phyloP scores from a whole-genome alignment of 2,329 filamentous ascomycete genomes.

The Pseudocercospora musae region DNA sequence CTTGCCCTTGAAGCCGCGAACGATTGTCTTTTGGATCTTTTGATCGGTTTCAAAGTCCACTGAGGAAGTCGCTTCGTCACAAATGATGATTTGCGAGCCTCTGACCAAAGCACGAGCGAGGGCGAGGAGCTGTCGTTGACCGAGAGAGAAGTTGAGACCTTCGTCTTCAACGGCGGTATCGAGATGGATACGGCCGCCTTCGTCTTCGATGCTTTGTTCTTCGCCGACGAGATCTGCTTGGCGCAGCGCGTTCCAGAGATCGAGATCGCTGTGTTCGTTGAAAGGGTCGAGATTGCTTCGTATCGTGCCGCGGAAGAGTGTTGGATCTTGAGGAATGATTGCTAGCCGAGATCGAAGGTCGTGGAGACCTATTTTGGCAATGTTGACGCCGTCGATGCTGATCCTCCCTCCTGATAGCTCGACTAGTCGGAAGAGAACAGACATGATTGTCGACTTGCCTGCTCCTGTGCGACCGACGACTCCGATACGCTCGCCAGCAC shows the following conservation, averaged over 20 bases:
- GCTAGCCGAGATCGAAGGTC: constrained; percentile 69
- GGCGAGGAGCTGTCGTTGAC: constrained; percentile 93
- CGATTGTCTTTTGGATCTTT: constrained; percentile 89
- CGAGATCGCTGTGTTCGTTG: constrained; percentile 70
- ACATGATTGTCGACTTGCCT: constrained; percentile 82
- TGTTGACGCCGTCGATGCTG: constrained; percentile 53
- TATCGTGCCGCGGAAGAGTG: constrained; percentile 76
- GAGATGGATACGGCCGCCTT: constrained; percentile 67
- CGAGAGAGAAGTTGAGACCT: constrained; percentile 91
- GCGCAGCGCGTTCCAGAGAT: constrained; percentile 73
- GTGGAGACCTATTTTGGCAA: constrained; percentile 69
- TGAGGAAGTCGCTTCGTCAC: constrained; percentile 89
- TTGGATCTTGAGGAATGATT: constrained; percentile 83
- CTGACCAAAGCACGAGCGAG: constrained; percentile 86
- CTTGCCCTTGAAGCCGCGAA: constrained; percentile 76
- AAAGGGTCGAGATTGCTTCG: constrained; percentile 79
- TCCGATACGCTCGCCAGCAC: constrained; percentile 73
- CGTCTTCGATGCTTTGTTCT: constrained; percentile 46
- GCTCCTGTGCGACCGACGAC: constrained; percentile 79
- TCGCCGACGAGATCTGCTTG: constrained; percentile 68
- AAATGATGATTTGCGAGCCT: constrained; percentile 86
- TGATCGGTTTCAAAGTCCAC: constrained; percentile 97
- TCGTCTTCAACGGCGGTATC: constrained; percentile 88
- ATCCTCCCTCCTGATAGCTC: constrained; percentile 49
- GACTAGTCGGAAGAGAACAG: constrained; percentile 70